Percentiles rank a stretch among this genome's conserved stretches.
Conservation (phyloP, 805 yeast genomes). For the Candida ascalaphidarum region DNA sequence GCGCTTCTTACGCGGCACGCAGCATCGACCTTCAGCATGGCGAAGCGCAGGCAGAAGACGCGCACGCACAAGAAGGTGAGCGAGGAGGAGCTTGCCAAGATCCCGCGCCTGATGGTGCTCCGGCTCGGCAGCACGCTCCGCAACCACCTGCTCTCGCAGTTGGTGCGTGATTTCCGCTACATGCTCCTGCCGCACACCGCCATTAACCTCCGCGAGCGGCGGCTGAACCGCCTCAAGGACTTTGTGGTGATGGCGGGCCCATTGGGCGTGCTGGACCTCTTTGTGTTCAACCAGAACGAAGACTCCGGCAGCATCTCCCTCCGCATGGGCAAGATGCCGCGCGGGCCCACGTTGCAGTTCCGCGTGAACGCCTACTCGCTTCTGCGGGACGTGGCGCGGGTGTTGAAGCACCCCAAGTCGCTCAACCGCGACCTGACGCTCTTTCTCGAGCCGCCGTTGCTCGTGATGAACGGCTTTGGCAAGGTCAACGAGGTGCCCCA, state of each 20-base stretch:
- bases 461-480: conserved; percentile 87
- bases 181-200: conserved; percentile 98
- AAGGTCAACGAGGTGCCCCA: conserved; percentile 56
- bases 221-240: conserved; percentile 80
- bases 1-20: not conserved
- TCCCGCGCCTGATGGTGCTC: conserved; percentile 92
- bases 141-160: conserved; percentile 74
- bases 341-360: conserved; percentile 91
- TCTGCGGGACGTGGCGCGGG: conserved; percentile 66
- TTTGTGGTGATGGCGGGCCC: conserved; percentile 99
- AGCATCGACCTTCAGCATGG: conserved; percentile 20
- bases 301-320: conserved; percentile 72
- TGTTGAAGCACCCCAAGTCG: conserved; percentile 73
- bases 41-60: conserved; percentile 49
- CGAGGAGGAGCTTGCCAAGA: conserved; percentile 59
- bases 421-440: conserved; percentile 56
- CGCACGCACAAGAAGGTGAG: conserved; percentile 72
- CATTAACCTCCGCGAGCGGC: conserved; percentile 75
- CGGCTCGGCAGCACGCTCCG: conserved; percentile 70
- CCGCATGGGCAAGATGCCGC: conserved; percentile 79
- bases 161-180: conserved; percentile 79
- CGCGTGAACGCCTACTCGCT: conserved; percentile 69
- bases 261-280: conserved; percentile 80
- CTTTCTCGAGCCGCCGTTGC: conserved; percentile 71
- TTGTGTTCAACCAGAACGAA: conserved; percentile 78